These are phyloP conservation scores for Claviceps pazoutovae DNA, from an alignment of 2,329 filamentous ascomycete species.

Conservation along the genomic window DNA sequence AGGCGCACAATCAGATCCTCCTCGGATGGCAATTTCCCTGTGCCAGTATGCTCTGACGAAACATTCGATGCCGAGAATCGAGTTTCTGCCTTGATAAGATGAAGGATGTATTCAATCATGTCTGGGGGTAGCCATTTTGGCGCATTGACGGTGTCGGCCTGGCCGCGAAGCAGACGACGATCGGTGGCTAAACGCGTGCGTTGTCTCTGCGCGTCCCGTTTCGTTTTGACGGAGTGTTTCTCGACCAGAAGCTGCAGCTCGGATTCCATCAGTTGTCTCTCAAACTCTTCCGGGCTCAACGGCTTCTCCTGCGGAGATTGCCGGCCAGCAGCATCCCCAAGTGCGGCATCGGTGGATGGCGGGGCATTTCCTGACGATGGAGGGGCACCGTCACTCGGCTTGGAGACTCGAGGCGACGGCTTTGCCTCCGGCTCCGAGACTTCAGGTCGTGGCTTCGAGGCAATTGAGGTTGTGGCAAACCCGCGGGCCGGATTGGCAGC, in stretches of 20 bases:
- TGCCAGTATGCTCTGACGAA: conserved; percentile 27
- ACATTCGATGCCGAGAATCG: conserved; percentile 40
- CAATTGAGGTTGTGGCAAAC: conserved; percentile 85
- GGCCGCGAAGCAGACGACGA: conserved; percentile 62
- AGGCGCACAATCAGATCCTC: conserved; percentile 68
- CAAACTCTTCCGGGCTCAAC: conserved; percentile 76
- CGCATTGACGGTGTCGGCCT: conserved; percentile 59
- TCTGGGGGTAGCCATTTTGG: conserved; percentile 71
- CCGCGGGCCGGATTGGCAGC: conserved; percentile 77
- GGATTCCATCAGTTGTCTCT: conserved; percentile 77
- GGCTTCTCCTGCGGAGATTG: conserved; percentile 24
- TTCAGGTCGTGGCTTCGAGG: conserved; percentile 65
- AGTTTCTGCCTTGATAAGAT: conserved; percentile 54
- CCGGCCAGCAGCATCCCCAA: conserved; percentile 2
- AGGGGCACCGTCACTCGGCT: conserved; percentile 13
- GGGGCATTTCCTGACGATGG: conserved; percentile 12
- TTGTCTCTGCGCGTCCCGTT: conserved; percentile 66
- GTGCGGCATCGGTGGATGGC: conserved; percentile 11
- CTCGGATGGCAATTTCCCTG: conserved; percentile 46
- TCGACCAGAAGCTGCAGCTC: conserved; percentile 81
- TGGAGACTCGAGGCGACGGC: conserved; percentile 11
- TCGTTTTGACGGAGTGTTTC: conserved; percentile 64
- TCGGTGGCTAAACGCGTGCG: conserved; percentile 71
- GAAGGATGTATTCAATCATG: conserved; percentile 62
- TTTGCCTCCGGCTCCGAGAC: conserved; percentile 23